Percentiles rank a stretch among this genome's conserved stretches.
phyloP scores from a whole-genome alignment of 352 stramenopile species.

The Globisporangium nodosum region DNA sequence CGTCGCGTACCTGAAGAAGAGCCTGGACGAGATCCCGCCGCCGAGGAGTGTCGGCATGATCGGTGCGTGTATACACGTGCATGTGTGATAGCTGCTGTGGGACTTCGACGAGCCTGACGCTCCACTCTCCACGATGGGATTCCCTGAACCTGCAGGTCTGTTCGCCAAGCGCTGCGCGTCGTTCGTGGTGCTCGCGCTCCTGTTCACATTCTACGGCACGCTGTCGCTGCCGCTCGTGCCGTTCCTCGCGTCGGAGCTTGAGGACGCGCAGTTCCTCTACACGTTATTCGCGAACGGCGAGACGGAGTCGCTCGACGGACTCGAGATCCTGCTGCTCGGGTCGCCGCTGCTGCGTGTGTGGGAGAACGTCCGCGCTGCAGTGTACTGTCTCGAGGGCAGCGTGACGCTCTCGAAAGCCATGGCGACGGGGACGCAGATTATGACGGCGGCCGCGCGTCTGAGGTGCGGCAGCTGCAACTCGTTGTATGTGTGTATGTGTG shows the following conservation, averaged over 20 bases:
- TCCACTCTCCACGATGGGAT: not conserved
- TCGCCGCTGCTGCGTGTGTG: constrained; percentile 66
- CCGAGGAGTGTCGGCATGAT: constrained; percentile 29
- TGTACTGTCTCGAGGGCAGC: constrained; percentile 69
- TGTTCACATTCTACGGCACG: constrained; percentile 48
- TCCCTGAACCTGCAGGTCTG: constrained; percentile 19
- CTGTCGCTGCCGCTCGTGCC: constrained; percentile 50
- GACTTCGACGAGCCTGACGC: not conserved
- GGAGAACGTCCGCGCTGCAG: constrained; percentile 61
- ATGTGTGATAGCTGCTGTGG: constrained; percentile 2
- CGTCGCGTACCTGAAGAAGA: constrained; percentile 63
- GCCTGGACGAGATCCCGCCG: constrained; percentile 43
- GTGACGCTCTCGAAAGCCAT: constrained; percentile 56
- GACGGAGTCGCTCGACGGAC: constrained; percentile 43
- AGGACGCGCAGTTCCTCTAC: constrained; percentile 28
- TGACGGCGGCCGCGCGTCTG: constrained; percentile 40
- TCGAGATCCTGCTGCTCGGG: constrained; percentile 66
- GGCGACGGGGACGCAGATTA: constrained; percentile 51
- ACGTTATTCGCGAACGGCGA: constrained; percentile 30
- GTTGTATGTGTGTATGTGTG: no score
- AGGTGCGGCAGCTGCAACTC: constrained; percentile 17
- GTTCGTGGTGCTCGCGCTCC: constrained; percentile 38
- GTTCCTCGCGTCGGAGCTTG: constrained; percentile 44
- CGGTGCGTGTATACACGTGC: constrained; percentile 6
- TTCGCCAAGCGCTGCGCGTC: constrained; percentile 63